Conservation (phyloP, 2,329 filamentous ascomycete species). For the Madurella fahalii region DNA sequence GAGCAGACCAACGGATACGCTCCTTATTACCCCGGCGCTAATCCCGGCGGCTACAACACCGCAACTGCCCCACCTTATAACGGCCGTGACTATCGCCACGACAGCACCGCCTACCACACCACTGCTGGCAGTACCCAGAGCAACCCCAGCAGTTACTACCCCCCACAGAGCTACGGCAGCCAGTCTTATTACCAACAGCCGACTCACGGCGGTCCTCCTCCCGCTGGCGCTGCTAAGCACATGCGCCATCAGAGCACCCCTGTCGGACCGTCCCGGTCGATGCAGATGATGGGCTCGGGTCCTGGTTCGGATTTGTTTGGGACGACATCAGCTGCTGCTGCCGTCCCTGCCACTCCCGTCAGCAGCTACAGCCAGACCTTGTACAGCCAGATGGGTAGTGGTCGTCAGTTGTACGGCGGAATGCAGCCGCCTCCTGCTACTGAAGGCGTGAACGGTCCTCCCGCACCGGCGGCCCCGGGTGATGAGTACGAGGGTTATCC, state of each 20-base stretch:
- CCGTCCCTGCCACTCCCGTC: too few species aligned
- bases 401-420: too few species aligned
- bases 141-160: neutral
- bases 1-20: neutral
- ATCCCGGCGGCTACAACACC: neutral
- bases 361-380: too few species aligned
- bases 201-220: neutral
- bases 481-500: too few species aligned
- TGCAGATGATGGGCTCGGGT: neutral
- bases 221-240: conserved; percentile 15
- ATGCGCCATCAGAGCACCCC: conserved; percentile 17
- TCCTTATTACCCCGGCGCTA: neutral
- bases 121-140: neutral
- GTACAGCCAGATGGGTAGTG: too few species aligned
- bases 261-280: neutral
- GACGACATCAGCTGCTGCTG: too few species aligned
- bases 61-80: neutral
- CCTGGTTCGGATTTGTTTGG: neutral
- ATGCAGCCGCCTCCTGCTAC: too few species aligned
- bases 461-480: too few species aligned
- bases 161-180: neutral
- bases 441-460: too few species aligned
- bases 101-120: neutral
- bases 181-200: conserved; percentile 2
- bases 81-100: neutral